Evolutionary conservation across 345 rosid genomes (phyloP).

Genomic region (Camelina sativa): DNA sequence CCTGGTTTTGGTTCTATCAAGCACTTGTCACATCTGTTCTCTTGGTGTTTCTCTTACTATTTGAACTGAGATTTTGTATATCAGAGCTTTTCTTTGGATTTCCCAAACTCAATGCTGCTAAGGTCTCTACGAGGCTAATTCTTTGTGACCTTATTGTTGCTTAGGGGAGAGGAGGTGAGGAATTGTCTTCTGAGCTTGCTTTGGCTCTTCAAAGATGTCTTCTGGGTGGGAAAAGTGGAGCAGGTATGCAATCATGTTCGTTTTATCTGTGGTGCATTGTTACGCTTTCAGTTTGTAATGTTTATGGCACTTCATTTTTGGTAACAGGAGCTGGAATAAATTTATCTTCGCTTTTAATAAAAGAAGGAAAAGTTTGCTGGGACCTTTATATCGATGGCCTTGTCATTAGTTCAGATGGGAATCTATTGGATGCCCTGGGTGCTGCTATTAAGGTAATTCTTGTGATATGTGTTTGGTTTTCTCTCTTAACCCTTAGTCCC

Average conservation of each 20-base stretch:
- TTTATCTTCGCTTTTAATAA: conserved; percentile 70
- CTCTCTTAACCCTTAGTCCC: neutral
- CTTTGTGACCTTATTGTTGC: conserved; percentile 18
- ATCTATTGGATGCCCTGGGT: conserved; percentile 76
- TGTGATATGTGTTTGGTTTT: conserved; percentile 1
- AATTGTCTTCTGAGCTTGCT: conserved; percentile 79
- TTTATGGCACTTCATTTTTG: conserved; percentile 22
- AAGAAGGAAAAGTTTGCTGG: conserved; percentile 90
- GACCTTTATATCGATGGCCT: conserved; percentile 90
- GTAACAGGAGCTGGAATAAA: conserved; percentile 82
- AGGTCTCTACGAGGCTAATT: conserved; percentile 15
- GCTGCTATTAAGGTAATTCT: conserved; percentile 83
- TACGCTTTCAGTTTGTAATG: conserved; percentile 21
- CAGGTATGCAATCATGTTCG: conserved; percentile 55
- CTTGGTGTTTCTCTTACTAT: conserved; percentile 4
- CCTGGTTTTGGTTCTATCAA: conserved; percentile 17
- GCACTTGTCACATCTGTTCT: conserved; percentile 16
- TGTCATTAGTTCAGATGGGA: conserved; percentile 87
- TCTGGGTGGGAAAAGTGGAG: conserved; percentile 87
- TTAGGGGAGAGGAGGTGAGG: conserved; percentile 97
- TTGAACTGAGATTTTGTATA: conserved; percentile 6
- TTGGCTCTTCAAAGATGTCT: conserved; percentile 74
- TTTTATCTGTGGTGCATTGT: neutral
- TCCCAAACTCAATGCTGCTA: neutral
- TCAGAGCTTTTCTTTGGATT: conserved; percentile 23